Base-by-base conservation (phyloP, 129 eudicot species). In the Silybum marianum region DNA sequence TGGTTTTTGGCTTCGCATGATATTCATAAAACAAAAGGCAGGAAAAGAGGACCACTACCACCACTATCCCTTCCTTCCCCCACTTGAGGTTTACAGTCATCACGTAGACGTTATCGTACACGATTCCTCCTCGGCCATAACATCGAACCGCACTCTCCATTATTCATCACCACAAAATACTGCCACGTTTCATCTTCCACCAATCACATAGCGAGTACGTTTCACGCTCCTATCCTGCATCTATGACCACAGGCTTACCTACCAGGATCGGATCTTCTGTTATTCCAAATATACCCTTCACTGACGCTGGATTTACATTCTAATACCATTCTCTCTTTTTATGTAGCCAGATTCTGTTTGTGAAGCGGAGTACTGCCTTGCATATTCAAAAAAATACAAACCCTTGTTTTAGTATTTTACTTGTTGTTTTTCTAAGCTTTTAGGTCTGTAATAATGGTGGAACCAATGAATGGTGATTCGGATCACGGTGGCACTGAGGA, bases 401-500 rank as follows among this genome's bases (percentile, higher is more conserved):
- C 72, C 54, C 36, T 26, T 44, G 23, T 42, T 54, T 51, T 21
- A n/a, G n/a, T n/a, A n/a, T 26, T 28, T 28, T 3, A 71, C 78
- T 34, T 30, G 38, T 16, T 26, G 36, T 39, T 9, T 28, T 68
- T 69, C 24, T 25, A 42, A 73, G 84, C 58, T 69, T 73, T 40
- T 36, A 13, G 63, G 32, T 28, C 34, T 18, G 14, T 16, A 84
- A 90, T 16, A 84, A 90, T 91, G 93, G 88, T 79, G 85, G 93
- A 91, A n/a, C 78, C 88, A 80, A 75, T 80, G n/a, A 48, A 18
- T 11, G 38, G 54, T 19, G 89, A 46, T 60, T 77, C 36, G 13
- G 87, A 82, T 74, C 84, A 76, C 68, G 88, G 76, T 46, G 89
- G 82, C 51, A 2, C 81, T 3, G 96, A 91, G 72, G 87, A 71